Conservation (phyloP, 257 asterid species). For the Ballota nigra region DNA sequence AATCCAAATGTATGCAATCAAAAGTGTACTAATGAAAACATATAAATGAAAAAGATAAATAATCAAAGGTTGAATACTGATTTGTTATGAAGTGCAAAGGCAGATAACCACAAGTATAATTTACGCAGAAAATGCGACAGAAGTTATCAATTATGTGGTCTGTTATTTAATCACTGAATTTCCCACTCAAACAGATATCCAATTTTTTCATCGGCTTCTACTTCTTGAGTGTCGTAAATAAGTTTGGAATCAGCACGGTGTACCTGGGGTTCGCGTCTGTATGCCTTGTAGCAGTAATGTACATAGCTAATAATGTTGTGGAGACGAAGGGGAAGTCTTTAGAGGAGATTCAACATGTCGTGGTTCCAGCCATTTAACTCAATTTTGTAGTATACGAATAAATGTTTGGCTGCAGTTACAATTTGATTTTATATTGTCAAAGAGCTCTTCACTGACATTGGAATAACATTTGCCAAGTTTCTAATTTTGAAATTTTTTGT, state of each 20-base stretch:
- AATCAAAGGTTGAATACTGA: not conserved
- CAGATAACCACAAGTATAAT: not conserved
- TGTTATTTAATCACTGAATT: not conserved
- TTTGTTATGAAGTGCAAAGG: not conserved
- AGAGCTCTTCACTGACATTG: not conserved
- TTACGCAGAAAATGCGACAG: not conserved
- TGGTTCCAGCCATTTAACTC: slow-evolving; percentile 54
- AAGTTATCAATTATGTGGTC: not conserved
- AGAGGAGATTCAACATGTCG: slow-evolving; percentile 87
- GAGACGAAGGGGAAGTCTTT: slow-evolving; percentile 93
- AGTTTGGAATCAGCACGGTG: slow-evolving; percentile 82
- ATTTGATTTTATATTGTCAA: not conserved
- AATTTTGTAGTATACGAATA: not conserved
- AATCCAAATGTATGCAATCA: too few species aligned
- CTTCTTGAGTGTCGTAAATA: slow-evolving; percentile 81
- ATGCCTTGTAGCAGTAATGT: slow-evolving; percentile 71
- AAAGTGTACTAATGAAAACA: not conserved
- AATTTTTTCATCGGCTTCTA: slow-evolving; percentile 84
- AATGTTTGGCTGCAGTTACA: not conserved
- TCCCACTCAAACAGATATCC: slow-evolving; percentile 54
- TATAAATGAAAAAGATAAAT: too few species aligned
- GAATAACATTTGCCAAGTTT: not conserved
- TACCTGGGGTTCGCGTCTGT: slow-evolving; percentile 84
- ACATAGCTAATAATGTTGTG: slow-evolving; percentile 72
- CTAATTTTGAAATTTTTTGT: not conserved